phyloP scores from a whole-genome alignment of 202 grass and related monocot species.

The Panicum hallii region DNA sequence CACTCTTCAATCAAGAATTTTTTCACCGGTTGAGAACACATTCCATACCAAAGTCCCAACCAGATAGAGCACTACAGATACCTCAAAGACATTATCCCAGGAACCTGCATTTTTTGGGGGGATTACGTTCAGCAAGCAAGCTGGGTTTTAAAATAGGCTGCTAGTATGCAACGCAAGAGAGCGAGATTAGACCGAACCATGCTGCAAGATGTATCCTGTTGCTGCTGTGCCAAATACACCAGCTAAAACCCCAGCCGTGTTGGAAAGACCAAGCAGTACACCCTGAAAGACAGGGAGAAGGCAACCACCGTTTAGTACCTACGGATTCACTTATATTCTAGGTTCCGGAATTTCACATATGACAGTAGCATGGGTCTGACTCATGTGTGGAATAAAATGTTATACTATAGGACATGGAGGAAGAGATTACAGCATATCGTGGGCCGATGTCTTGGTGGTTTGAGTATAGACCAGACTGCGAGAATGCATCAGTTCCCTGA shows the following conservation, averaged over 20 bases:
- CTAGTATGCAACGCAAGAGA: not conserved
- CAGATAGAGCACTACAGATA: constrained; percentile 85
- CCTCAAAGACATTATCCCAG: constrained; percentile 95
- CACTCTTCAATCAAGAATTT: constrained; percentile 82
- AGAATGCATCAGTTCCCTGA: constrained; percentile 99
- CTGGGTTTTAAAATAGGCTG: constrained; percentile 15
- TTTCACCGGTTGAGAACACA: constrained; percentile 93
- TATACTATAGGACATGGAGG: constrained; percentile 16
- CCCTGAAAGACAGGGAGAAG: constrained; percentile 60
- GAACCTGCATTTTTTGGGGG: constrained; percentile 65
- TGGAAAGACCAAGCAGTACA: constrained; percentile 91
- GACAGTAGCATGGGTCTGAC: not conserved
- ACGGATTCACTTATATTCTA: constrained; percentile 7
- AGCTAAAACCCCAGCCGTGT: constrained; percentile 93
- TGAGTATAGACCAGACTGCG: constrained; percentile 95
- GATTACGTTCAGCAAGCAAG: not conserved
- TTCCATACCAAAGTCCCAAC: constrained; percentile 92
- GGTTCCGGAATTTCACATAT: constrained; percentile 13
- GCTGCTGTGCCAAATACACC: constrained; percentile 93
- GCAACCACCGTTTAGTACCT: constrained; percentile 15
- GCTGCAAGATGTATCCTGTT: constrained; percentile 96
- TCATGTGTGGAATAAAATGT: not conserved
- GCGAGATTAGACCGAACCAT: constrained; percentile 56
- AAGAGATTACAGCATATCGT: constrained; percentile 77
- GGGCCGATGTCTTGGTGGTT: constrained; percentile 99